Percentiles rank a stretch among this genome's conserved stretches.
Conservation (phyloP, 1,139 yeast genomes). For the Geotrichum australiense region DNA sequence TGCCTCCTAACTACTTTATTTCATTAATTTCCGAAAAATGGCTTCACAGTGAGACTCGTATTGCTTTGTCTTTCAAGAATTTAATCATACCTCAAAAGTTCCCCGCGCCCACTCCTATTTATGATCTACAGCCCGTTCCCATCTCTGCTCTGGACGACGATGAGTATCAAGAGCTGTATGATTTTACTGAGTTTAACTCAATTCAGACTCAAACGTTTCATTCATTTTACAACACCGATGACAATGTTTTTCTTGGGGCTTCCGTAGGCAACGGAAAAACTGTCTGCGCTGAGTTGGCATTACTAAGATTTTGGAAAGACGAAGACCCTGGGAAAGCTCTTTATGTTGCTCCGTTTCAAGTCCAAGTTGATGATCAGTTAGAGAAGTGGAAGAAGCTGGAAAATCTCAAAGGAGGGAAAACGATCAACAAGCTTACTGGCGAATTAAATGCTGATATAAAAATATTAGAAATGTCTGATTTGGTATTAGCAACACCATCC, state of each 20-base stretch:
- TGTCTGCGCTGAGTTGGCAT: slow-evolving; percentile 62
- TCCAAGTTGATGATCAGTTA: slow-evolving; percentile 42
- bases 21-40: slow-evolving; percentile 73
- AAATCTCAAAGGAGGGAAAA: slow-evolving; percentile 31
- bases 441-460: slow-evolving; percentile 52
- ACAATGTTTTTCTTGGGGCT: slow-evolving; percentile 58
- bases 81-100: slow-evolving; percentile 62
- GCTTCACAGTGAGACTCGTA: slow-evolving; percentile 65
- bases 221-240: slow-evolving; percentile 51
- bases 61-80: slow-evolving; percentile 53
- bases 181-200: slow-evolving; percentile 53
- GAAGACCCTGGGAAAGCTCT: slow-evolving; percentile 37
- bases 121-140: slow-evolving; percentile 47
- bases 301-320: slow-evolving; percentile 55
- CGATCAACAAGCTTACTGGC: slow-evolving; percentile 53
- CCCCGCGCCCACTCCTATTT: slow-evolving; percentile 52
- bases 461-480: slow-evolving; percentile 50
- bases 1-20: slow-evolving; percentile 73
- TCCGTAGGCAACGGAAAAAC: slow-evolving; percentile 76
- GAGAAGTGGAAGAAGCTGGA: slow-evolving; percentile 50
- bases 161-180: slow-evolving; percentile 38
- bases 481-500: slow-evolving; percentile 71
- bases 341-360: slow-evolving; percentile 58
- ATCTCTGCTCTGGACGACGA: slow-evolving; percentile 42
- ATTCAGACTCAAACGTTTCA: slow-evolving; percentile 68